Conservation (phyloP, 352 stramenopile genomes). For the Phytophthora megakarya region DNA sequence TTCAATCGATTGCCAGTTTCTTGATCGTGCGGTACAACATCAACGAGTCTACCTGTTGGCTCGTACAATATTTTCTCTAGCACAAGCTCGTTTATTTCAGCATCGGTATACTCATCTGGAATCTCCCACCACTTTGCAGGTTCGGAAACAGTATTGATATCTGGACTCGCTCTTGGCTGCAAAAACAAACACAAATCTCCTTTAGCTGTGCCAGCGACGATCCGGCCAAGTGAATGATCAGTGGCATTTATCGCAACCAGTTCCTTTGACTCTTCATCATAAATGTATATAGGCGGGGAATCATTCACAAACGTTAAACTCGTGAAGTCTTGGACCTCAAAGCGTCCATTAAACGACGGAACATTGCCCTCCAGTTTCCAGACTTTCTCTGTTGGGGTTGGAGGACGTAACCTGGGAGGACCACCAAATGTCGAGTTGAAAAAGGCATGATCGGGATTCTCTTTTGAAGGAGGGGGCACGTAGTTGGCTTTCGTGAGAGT, state of each 20-base stretch:
- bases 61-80: conserved; percentile 68
- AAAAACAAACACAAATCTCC: conserved; percentile 75
- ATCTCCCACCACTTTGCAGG: conserved; percentile 81
- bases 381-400: conserved; percentile 63
- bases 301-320: conserved; percentile 73
- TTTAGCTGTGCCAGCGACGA: conserved; percentile 66
- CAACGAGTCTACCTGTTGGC: conserved; percentile 57
- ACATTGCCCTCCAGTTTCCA: conserved; percentile 81
- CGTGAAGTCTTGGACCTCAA: conserved; percentile 77
- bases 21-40: conserved; percentile 65
- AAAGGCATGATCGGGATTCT: conserved; percentile 65
- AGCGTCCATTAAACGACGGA: conserved; percentile 65
- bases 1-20: conserved; percentile 76
- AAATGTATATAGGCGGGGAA: conserved; percentile 60
- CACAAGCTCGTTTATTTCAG: conserved; percentile 65
- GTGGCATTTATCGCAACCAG: conserved; percentile 45
- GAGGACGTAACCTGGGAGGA: conserved; percentile 47
- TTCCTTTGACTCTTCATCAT: conserved; percentile 55
- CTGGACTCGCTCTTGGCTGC: conserved; percentile 50
- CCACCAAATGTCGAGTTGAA: conserved; percentile 64
- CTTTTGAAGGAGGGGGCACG: conserved; percentile 41
- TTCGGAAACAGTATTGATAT: conserved; percentile 40
- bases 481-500: conserved; percentile 67
- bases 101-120: conserved; percentile 64
- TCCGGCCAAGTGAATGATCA: conserved; percentile 63